Evolutionary conservation across 2,329 filamentous ascomycete genomes (phyloP).

Genomic region (Colletotrichum tropicicola): DNA sequence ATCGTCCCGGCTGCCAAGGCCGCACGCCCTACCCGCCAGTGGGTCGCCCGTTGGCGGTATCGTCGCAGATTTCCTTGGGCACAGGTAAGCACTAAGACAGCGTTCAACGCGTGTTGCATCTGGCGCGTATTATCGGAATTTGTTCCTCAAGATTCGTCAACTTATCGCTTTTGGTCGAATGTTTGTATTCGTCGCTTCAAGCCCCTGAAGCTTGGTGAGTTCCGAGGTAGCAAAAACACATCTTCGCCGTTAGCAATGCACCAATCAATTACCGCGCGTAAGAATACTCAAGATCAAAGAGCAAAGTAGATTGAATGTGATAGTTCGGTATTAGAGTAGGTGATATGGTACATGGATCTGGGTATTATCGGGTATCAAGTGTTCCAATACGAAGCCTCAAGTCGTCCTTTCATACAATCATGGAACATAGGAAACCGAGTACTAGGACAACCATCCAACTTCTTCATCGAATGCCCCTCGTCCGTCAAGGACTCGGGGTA

Average conservation of each 20-base stretch:
- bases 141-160: too few species aligned
- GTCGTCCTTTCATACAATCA: slow-evolving; percentile 1
- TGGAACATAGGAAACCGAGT: neutral
- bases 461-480: neutral
- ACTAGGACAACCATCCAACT: neutral
- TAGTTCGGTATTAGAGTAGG: neutral
- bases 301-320: neutral
- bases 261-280: too few species aligned
- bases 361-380: slow-evolving; percentile 20
- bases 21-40: neutral
- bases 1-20: neutral
- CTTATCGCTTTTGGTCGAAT: too few species aligned
- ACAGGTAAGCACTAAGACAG: too few species aligned
- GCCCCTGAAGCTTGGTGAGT: too few species aligned
- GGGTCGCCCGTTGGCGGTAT: neutral
- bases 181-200: too few species aligned
- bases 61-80: too few species aligned
- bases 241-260: too few species aligned
- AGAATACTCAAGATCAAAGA: too few species aligned
- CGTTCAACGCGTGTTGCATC: too few species aligned
- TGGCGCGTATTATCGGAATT: too few species aligned
- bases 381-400: neutral
- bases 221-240: too few species aligned
- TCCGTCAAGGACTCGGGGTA: neutral
- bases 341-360: neutral